Conservation (phyloP, 1,284 basidiomycete species). For the Puccinia horiana region DNA sequence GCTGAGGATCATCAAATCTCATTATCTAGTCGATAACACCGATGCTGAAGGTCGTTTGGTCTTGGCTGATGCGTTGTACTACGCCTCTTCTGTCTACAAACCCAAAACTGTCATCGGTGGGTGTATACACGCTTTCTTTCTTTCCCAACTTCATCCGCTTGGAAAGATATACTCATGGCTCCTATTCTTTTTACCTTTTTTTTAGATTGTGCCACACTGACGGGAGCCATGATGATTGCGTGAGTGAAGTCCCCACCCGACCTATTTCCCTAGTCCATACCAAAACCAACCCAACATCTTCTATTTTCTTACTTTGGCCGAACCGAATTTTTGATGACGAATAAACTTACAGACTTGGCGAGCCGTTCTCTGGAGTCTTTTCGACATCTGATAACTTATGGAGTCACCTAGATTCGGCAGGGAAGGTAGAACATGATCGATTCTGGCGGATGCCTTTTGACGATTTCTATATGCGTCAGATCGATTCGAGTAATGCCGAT, state of each 20-base stretch:
- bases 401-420: slow-evolving; percentile 71
- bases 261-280: neutral
- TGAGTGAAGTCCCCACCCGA: neutral
- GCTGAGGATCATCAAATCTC: neutral
- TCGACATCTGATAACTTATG: slow-evolving; percentile 60
- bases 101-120: slow-evolving; percentile 80
- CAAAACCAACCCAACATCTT: neutral
- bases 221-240: slow-evolving; percentile 60
- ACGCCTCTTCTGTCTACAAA: slow-evolving; percentile 74
- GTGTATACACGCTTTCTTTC: neutral
- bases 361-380: slow-evolving; percentile 75
- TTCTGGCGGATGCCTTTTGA: slow-evolving; percentile 64
- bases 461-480: slow-evolving; percentile 75
- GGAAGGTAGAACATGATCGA: slow-evolving; percentile 70
- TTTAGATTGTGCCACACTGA: slow-evolving; percentile 69
- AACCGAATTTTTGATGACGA: neutral
- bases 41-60: slow-evolving; percentile 83
- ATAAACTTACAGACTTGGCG: slow-evolving; percentile 67
- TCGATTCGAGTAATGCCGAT: slow-evolving; percentile 73
- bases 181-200: neutral
- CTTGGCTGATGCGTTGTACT: slow-evolving; percentile 75
- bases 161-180: neutral
- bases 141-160: neutral
- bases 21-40: slow-evolving; percentile 41
- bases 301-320: neutral